These are phyloP conservation scores for Trypanosoma congolense DNA, from an alignment of 208 protist genomes.

Conservation along the genomic window DNA sequence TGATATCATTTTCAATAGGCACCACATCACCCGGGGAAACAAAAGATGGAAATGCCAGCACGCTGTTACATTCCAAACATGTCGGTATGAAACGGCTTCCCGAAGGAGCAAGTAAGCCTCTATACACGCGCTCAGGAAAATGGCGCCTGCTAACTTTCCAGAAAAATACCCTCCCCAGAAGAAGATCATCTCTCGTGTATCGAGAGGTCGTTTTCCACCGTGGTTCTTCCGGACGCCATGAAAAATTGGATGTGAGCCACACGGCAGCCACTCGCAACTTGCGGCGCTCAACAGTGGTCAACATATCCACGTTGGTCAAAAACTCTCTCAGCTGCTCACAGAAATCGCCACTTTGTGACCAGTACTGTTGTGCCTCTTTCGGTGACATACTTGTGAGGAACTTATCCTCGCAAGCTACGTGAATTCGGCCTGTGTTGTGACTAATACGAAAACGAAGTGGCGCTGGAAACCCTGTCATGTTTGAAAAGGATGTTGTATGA, in stretches of 20 bases:
- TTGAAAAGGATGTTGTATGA: not conserved
- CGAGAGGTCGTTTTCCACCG: slow-evolving; percentile 14
- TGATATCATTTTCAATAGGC: slow-evolving; percentile 33
- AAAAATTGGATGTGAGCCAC: slow-evolving; percentile 22
- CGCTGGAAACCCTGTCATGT: not conserved
- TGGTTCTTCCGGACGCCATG: slow-evolving; percentile 6
- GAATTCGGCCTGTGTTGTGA: slow-evolving; percentile 63
- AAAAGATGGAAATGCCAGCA: not conserved
- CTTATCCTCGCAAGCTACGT: slow-evolving; percentile 24
- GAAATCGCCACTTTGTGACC: slow-evolving; percentile 29
- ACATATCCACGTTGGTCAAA: slow-evolving; percentile 24
- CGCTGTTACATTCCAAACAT: slow-evolving; percentile 19
- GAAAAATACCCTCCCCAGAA: slow-evolving; percentile 24
- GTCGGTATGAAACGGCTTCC: slow-evolving; percentile 9
- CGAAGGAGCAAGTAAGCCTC: slow-evolving; percentile 2
- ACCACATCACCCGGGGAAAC: slow-evolving; percentile 38
- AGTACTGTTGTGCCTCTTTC: slow-evolving; percentile 42
- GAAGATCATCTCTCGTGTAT: slow-evolving; percentile 3
- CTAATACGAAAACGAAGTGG: slow-evolving; percentile 40
- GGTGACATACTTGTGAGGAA: slow-evolving; percentile 24
- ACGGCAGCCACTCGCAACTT: slow-evolving; percentile 7
- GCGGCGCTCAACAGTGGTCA: slow-evolving; percentile 15
- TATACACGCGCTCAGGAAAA: slow-evolving; percentile 6
- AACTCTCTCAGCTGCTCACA: slow-evolving; percentile 58
- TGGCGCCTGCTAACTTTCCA: slow-evolving; percentile 17